Percentiles rank a stretch among this genome's conserved stretches.
These are phyloP conservation scores for Diplocarpon rosae DNA, from an alignment of 2,329 filamentous ascomycete genomes.

Conservation along the genomic window DNA sequence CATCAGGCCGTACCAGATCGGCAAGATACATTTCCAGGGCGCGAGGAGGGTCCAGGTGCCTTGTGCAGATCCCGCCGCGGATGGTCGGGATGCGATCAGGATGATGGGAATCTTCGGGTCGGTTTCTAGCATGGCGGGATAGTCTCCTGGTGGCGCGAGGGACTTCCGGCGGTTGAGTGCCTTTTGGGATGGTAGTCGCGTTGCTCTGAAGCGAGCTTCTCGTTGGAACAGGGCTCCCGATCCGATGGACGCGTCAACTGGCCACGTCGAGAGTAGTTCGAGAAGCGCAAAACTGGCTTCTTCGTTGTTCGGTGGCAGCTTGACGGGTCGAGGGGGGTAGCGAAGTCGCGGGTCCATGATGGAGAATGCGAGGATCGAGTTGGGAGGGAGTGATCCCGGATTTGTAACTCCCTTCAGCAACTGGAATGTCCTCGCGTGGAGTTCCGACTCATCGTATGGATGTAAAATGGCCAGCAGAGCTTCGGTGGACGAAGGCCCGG, in stretches of 20 bases:
- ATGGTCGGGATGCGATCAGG: slow-evolving; percentile 49
- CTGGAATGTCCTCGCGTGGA: slow-evolving; percentile 39
- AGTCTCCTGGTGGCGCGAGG: slow-evolving; percentile 48
- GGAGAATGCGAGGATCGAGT: slow-evolving; percentile 61
- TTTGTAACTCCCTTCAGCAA: slow-evolving; percentile 51
- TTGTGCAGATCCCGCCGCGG: slow-evolving; percentile 38
- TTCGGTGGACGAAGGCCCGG: slow-evolving; percentile 69
- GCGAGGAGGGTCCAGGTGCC: slow-evolving; percentile 75
- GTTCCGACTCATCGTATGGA: slow-evolving; percentile 31
- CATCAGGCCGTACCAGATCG: slow-evolving; percentile 79
- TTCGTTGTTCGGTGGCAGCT: slow-evolving; percentile 31
- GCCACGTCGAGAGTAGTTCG: slow-evolving; percentile 55
- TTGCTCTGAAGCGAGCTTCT: slow-evolving; percentile 51
- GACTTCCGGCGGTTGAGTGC: slow-evolving; percentile 68
- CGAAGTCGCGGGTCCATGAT: slow-evolving; percentile 69
- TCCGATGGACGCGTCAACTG: slow-evolving; percentile 41
- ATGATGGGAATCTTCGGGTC: slow-evolving; percentile 74
- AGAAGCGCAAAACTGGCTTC: slow-evolving; percentile 36
- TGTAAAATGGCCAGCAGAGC: slow-evolving; percentile 59
- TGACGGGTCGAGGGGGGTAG: slow-evolving; percentile 55
- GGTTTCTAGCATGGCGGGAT: slow-evolving; percentile 42
- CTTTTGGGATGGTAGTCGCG: slow-evolving; percentile 62
- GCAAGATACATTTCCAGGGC: slow-evolving; percentile 80
- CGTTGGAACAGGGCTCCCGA: slow-evolving; percentile 56
- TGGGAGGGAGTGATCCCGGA: slow-evolving; percentile 56